Evolutionary conservation across 2,329 filamentous ascomycete species (phyloP), one percentile per base, ranked within the genome.

Genomic region (Endocalyx cinctus): DNA sequence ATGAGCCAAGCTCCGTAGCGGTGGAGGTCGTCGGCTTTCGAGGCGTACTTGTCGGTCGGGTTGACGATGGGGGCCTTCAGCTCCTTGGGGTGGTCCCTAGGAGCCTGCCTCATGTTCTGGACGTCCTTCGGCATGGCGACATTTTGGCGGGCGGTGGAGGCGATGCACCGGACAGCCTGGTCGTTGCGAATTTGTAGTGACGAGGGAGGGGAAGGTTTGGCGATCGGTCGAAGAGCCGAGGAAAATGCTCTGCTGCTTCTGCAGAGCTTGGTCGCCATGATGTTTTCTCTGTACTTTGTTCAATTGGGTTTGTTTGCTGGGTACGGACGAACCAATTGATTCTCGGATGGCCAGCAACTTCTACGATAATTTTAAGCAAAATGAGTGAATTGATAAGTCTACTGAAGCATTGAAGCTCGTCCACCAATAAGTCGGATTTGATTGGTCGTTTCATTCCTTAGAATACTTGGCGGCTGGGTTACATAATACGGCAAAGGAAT

Each of bases 1-100:
- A 98, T 90, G 55, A 98, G 70, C 77, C 95, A 98, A 58, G 94
- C 81, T 55, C 92, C 92, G 59, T 98, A 98, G 55, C 81, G 84
- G 73, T 98, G 92, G 58, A 97, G 72, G 58, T 82, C 77, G 47
- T 94, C 85, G 49, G 85, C 79, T 69, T 90, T 92, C 58, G 85
- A 82, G 60, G 83, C 74, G 66, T 88, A 94, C 66, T 92, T 94
- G 74, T 97, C 92, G 62, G 86, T 77, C 22, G 90, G 89, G 67
- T 97, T 96, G 54, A 95, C 76, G 52, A 94, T 69, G 38, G 88
- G 84, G 15, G 72, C 84, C 56, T 85, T 79, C 45, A 96, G 77
- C 48, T 77, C 72, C 49, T 78, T 79, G 39, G 69, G 51, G 26
- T 67, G 64, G 42, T 70, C 65, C 48, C 78, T 71, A 36, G 72